Conservation (phyloP, 108 stramenopile genomes). For the Bacterosira constricta region DNA sequence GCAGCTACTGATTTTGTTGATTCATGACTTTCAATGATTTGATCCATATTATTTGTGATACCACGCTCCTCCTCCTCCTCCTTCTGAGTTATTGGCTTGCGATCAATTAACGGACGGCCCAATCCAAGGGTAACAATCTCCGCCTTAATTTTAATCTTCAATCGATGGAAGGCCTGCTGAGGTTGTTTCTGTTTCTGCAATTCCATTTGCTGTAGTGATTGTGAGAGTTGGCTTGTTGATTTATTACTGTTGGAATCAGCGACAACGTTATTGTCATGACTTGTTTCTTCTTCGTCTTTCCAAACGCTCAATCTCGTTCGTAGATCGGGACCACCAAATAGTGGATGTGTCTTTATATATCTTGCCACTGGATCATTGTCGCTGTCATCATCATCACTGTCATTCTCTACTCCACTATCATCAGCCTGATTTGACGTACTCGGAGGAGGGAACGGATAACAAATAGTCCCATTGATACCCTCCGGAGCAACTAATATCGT, state of each 20-base stretch:
- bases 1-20: too few species aligned
- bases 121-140: constrained; percentile 80
- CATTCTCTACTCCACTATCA: constrained; percentile 1
- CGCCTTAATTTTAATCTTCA: constrained; percentile 72
- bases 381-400: constrained; percentile 29
- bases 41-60: too few species aligned
- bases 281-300: constrained; percentile 11
- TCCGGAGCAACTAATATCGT: constrained; percentile 71
- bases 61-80: not conserved
- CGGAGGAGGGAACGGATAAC: constrained; percentile 52
- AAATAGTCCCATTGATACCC: constrained; percentile 89
- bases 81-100: not conserved
- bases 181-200: constrained; percentile 7
- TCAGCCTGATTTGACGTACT: not conserved
- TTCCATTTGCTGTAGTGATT: not conserved
- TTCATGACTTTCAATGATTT: too few species aligned
- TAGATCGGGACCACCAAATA: constrained; percentile 32
- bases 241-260: constrained; percentile 1
- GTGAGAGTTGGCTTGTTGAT: not conserved
- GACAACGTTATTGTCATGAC: not conserved
- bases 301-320: constrained; percentile 31
- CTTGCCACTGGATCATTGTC: constrained; percentile 39
- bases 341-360: constrained; percentile 23
- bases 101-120: constrained; percentile 16
- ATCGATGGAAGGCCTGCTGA: constrained; percentile 64